Evolutionary conservation across 768 basidiomycete species (phyloP).

Genomic region (Termitomyces sp.): DNA sequence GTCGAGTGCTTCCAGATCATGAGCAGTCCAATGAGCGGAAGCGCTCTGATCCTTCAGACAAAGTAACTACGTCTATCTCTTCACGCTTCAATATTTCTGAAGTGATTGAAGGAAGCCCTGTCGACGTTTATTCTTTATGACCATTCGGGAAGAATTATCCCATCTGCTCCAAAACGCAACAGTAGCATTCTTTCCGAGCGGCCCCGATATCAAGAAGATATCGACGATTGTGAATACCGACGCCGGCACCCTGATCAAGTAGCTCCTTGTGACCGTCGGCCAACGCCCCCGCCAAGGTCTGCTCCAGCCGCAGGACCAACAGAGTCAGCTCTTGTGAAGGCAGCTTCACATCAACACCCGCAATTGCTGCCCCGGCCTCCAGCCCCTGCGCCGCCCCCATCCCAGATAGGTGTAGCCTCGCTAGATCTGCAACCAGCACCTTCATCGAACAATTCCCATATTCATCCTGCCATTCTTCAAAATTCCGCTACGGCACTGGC

Average conservation of each 20-base stretch:
- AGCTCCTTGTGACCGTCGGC: background rate
- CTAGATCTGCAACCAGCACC: background rate
- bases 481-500: conserved; percentile 15
- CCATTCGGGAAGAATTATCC: background rate
- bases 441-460: background rate
- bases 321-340: background rate
- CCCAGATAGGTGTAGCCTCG: background rate
- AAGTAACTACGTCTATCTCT: background rate
- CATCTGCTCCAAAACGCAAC: background rate
- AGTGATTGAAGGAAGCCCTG: background rate
- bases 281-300: background rate
- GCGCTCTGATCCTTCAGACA: background rate
- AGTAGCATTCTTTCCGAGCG: background rate
- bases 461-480: conserved; percentile 10
- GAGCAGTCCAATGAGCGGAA: background rate
- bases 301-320: background rate
- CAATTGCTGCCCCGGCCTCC: background rate
- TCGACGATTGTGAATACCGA: background rate
- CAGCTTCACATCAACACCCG: background rate
- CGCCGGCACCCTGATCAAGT: background rate
- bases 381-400: background rate
- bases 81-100: background rate
- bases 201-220: background rate
- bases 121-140: background rate
- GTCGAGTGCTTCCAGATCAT: background rate